phyloP scores from a whole-genome alignment of 805 yeast genomes.

The Saturnispora zaruensis region DNA sequence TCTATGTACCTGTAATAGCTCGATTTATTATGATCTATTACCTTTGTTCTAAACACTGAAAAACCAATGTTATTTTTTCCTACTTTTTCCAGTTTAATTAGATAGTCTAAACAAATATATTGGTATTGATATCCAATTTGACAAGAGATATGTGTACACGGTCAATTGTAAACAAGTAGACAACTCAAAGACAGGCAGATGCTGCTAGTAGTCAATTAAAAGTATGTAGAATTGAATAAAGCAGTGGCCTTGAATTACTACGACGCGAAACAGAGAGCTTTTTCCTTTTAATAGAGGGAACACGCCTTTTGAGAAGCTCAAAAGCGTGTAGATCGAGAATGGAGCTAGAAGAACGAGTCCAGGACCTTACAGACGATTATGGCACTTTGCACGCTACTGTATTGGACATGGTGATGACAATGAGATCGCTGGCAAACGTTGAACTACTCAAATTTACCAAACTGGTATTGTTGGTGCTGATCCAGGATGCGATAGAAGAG shows the following conservation, averaged over 20 bases:
- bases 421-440: conserved; percentile 8
- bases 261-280: not conserved
- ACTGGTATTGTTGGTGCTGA: not conserved
- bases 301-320: not conserved
- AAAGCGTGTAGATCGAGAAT: not conserved
- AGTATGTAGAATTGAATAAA: not conserved
- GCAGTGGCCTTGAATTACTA: not conserved
- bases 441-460: conserved; percentile 8
- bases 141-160: not conserved
- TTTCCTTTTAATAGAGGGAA: not conserved
- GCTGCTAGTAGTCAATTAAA: not conserved
- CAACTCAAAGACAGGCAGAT: not conserved
- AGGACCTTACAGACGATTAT: not conserved
- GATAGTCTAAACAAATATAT: not conserved
- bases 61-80: not conserved
- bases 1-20: not conserved
- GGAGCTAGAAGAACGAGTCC: not conserved
- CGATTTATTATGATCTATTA: not conserved
- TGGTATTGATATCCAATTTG: not conserved
- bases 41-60: not conserved
- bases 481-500: not conserved
- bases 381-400: conserved; percentile 13
- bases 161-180: not conserved
- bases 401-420: conserved; percentile 14
- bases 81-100: not conserved